A percentile compares a stretch with the other conserved stretches of the same genome.
phyloP scores from a whole-genome alignment of 163 green algal genomes.

The Chlamydomonas reinhardtii region DNA sequence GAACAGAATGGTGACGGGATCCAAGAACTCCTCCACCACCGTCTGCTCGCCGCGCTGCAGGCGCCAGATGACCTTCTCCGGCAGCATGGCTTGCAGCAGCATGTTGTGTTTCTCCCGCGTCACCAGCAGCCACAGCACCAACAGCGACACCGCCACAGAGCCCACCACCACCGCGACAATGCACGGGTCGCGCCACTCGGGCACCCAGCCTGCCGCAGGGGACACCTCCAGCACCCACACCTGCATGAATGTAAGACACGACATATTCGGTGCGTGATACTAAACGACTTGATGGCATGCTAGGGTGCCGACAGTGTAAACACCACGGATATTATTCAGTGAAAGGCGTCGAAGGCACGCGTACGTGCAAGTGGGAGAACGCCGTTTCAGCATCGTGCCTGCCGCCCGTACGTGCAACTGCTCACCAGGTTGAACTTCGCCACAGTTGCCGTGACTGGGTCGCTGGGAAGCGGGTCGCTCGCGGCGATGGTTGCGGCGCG shows the following conservation, averaged over 20 bases:
- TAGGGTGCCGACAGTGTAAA: too few relatives aligned
- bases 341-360: too few relatives aligned
- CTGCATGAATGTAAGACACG: too few relatives aligned
- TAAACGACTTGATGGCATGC: too few relatives aligned
- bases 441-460: conserved; percentile 9
- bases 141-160: not conserved
- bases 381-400: not conserved
- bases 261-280: too few relatives aligned
- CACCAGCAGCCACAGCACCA: conserved; percentile 42
- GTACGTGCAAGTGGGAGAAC: too few relatives aligned
- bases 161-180: conserved; percentile 38
- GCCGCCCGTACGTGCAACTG: too few relatives aligned
- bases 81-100: conserved; percentile 49
- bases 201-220: conserved; percentile 5
- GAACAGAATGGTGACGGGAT: conserved; percentile 54
- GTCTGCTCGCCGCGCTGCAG: conserved; percentile 41
- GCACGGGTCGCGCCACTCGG: conserved; percentile 30
- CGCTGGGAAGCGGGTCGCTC: not conserved
- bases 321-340: too few relatives aligned
- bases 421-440: conserved; percentile 33
- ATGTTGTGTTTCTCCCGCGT: conserved; percentile 39
- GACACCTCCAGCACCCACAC: conserved; percentile 41
- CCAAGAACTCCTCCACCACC: conserved; percentile 44
- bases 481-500: not conserved
- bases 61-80: conserved; percentile 19